Evolutionary conservation across 2,329 filamentous ascomycete genomes (phyloP).

Genomic region (Xylariaceae sp.): DNA sequence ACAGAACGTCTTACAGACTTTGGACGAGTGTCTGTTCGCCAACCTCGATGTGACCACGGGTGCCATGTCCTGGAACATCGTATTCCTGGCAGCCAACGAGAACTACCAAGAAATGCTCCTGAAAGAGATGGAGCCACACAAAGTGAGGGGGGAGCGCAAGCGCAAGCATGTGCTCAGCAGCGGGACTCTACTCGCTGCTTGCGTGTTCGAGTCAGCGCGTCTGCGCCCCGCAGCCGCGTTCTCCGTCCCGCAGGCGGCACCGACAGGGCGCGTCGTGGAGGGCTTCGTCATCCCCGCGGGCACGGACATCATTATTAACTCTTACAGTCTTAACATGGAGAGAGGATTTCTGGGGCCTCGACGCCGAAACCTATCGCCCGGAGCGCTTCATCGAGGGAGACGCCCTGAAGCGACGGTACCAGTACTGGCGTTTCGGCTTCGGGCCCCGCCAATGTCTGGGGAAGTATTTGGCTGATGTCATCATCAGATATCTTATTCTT

Average conservation of each 20-base stretch:
- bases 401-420: conserved; percentile 23
- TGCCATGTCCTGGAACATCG: conserved; percentile 34
- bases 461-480: conserved; percentile 31
- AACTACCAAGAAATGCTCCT: conserved; percentile 24
- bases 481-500: conserved; percentile 16
- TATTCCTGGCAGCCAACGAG: conserved; percentile 33
- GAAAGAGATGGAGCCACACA: conserved; percentile 15
- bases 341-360: conserved; percentile 17
- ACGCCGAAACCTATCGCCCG: conserved; percentile 31
- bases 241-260: conserved; percentile 33
- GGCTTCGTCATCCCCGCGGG: conserved; percentile 30
- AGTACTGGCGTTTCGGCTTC: conserved; percentile 37
- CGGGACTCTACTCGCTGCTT: conserved; percentile 11
- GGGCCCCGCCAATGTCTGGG: conserved; percentile 35
- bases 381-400: conserved; percentile 15
- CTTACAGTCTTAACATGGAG: conserved; percentile 32
- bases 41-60: conserved; percentile 38
- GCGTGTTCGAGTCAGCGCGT: conserved; percentile 31
- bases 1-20: conserved; percentile 34
- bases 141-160: neutral
- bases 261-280: conserved; percentile 27
- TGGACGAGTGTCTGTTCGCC: conserved; percentile 35
- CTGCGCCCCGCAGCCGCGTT: conserved; percentile 33
- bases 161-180: conserved; percentile 1
- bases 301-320: conserved; percentile 34